phyloP scores from a whole-genome alignment of 495 filamentous ascomycete genomes.

The Parathielavia appendiculata region DNA sequence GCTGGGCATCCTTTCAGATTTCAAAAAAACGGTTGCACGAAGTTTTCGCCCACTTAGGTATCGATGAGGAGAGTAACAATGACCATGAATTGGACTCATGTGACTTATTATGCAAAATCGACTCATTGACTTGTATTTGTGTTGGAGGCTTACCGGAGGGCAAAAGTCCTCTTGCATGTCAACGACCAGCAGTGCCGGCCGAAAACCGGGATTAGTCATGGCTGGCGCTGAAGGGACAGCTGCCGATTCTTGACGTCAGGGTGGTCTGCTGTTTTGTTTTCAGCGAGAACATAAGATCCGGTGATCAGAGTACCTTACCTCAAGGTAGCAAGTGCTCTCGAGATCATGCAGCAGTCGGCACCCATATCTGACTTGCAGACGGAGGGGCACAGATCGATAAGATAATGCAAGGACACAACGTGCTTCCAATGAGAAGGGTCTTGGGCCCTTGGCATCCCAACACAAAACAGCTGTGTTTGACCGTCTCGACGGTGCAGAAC shows the following conservation, averaged over 20 bases:
- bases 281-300: not conserved
- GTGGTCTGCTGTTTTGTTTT: not conserved
- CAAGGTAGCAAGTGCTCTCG: not conserved
- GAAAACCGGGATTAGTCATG: constrained; percentile 25
- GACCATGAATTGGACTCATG: not conserved
- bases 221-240: not conserved
- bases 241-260: not conserved
- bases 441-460: not conserved
- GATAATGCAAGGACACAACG: constrained; percentile 6
- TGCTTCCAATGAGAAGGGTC: too few relatives aligned
- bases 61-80: too few relatives aligned
- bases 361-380: not conserved
- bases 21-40: not conserved
- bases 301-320: not conserved
- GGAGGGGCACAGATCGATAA: constrained; percentile 13
- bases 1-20: not conserved
- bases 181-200: constrained; percentile 58
- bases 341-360: not conserved
- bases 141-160: constrained; percentile 62
- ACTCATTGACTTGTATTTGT: not conserved
- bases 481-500: too few relatives aligned
- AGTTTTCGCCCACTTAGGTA: too few relatives aligned
- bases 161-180: constrained; percentile 98
- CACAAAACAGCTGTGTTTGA: constrained; percentile 5
- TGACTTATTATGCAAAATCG: not conserved